A percentile compares a stretch with the other conserved stretches of the same genome.
Evolutionary conservation across 257 asterid species (phyloP).

Genomic region (Rubia yunnanensis): DNA sequence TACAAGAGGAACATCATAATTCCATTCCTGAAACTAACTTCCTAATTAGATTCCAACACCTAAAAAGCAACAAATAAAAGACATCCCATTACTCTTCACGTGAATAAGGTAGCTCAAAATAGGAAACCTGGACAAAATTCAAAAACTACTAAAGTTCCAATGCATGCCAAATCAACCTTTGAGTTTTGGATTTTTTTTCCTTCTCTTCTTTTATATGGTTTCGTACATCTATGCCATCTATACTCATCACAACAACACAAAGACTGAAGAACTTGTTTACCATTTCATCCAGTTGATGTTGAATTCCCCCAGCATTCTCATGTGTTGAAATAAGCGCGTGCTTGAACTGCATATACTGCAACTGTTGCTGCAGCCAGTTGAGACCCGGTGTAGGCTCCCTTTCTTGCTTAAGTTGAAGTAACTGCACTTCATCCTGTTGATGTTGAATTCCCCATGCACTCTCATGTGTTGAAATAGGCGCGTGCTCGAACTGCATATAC

Average conservation of each 20-base stretch:
- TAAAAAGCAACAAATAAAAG: neutral
- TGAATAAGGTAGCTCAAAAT: neutral
- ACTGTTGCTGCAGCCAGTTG: too few relatives aligned
- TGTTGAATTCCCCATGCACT: too few relatives aligned
- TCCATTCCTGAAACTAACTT: neutral
- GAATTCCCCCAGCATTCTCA: slow-evolving; percentile 47
- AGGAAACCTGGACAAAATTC: neutral
- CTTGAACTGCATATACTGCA: slow-evolving; percentile 35
- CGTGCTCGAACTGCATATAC: slow-evolving; percentile 45
- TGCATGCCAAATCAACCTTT: too few relatives aligned
- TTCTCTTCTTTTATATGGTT: too few relatives aligned
- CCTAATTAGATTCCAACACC: neutral
- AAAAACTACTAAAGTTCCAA: too few relatives aligned
- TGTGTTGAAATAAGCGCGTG: slow-evolving; percentile 45
- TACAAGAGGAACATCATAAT: neutral
- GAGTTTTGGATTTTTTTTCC: too few relatives aligned
- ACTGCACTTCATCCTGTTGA: too few relatives aligned
- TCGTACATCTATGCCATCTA: neutral
- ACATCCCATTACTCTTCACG: neutral
- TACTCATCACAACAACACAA: neutral
- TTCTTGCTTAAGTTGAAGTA: too few relatives aligned
- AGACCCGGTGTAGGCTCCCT: too few relatives aligned
- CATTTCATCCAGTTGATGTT: slow-evolving; percentile 6
- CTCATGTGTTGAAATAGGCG: slow-evolving; percentile 2
- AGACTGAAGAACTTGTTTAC: neutral